Evolutionary conservation across 371 early-diverging fungal species (phyloP), one percentile per base, ranked within the genome.

Genomic region (Rhizomucor miehei): DNA sequence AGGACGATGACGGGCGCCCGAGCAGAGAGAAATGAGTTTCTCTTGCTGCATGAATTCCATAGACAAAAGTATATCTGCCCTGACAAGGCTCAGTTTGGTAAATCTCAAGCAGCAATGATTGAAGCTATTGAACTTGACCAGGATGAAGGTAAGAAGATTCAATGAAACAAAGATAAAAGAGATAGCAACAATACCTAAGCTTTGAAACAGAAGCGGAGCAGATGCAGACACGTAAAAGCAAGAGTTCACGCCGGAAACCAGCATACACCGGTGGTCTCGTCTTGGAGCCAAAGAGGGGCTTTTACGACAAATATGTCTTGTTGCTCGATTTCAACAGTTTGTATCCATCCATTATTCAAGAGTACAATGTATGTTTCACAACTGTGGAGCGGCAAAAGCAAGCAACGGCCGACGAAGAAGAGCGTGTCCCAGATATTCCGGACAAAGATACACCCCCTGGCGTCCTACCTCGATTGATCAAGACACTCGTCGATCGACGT

Each of bases 321-420:
- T 75, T 99, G 44, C 78, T 99, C 41, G 99, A 99, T 82, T 99
- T 99, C 84, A 99, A 99, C 87, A 93, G 94, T 75, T 85, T 99
- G 82, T 99, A 99, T 64, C 99, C 99, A 44, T 98, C 99, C 20
- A 99, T 99, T 56, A 99, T 99, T 62, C 99, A 97, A 70, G 99
- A 99, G 75, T 99, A 89, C 80, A 99, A 99, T 72, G 92, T 99
- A 45, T 99, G 99, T 77, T 99, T 99, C 67, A 98, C 99, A 10
- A 99, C 99, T 0, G 92, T 98, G 3, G 81, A 86, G 35, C 80
- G 93, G 16, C 62, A 71, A 46, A 56, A 60, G 37, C 36, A 50
- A 25, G 52, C 51, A 51, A 11, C 34, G 6, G 43, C 19, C 25
- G 54, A 40, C 13, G 39, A 48, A 16, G 36, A 81, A 19, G 94